phyloP scores from a whole-genome alignment of 306 rosid genomes.

The Myrica gale region DNA sequence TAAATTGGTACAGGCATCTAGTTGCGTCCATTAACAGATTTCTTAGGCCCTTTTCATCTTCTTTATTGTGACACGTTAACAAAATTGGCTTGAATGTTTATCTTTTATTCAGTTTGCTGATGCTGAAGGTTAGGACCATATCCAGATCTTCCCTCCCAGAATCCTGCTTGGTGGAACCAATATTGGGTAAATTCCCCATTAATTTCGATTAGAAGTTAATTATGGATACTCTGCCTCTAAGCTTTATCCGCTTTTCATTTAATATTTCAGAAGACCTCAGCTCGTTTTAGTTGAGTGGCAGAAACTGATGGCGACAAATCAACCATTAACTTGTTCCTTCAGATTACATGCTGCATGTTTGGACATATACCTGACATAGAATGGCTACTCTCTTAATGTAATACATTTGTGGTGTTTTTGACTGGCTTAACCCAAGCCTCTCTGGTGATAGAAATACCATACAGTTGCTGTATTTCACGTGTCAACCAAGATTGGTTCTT shows the following conservation, averaged over 20 bases:
- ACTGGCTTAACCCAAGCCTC: neutral
- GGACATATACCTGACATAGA: neutral
- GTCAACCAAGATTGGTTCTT: neutral
- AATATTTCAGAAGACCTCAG: neutral
- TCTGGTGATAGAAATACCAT: neutral
- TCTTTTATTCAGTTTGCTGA: constrained; percentile 17
- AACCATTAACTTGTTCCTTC: neutral
- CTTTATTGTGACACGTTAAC: neutral
- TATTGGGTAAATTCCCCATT: constrained; percentile 3
- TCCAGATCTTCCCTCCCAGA: constrained; percentile 7
- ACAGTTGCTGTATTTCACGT: neutral
- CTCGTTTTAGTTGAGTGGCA: constrained; percentile 6
- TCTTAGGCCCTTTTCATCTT: neutral
- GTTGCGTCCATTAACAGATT: neutral
- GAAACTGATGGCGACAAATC: neutral
- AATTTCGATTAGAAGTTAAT: neutral
- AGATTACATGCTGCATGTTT: neutral
- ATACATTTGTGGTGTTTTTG: neutral
- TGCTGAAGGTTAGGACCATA: constrained; percentile 10
- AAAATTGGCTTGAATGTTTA: neutral
- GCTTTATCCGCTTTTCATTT: neutral
- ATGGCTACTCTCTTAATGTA: neutral
- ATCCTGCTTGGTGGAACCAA: constrained; percentile 4
- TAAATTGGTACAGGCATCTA: neutral
- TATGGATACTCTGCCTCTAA: neutral